Base-by-base conservation (phyloP, 108 stramenopile genomes). In the Heterococcus sp. region DNA sequence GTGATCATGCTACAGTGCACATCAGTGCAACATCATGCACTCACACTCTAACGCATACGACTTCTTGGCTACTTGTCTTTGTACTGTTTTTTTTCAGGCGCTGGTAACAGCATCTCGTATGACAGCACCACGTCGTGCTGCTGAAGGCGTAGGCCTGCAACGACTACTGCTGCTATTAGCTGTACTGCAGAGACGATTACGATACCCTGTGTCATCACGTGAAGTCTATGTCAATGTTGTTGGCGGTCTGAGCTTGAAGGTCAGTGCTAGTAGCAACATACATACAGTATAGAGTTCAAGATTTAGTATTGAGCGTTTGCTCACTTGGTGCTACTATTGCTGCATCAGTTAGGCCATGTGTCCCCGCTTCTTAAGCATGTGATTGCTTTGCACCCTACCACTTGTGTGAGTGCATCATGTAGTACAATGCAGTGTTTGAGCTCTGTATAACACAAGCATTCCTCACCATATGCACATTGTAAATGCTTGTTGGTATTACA, bases 161-260 rank as follows among this genome's bases (percentile, higher is more conserved):
- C 90, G 96, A 31, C 75, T 97, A 32, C 84, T 88, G 32, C 83
- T 97, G 29, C 87, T 96, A 37, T 83, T 95, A 63, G 95, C 94
- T 3, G 94, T 97, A 1, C 84, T 97, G 31, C 93, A 93, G 76
- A 95, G 95, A 82, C 91, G 93, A 32, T 92, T 90, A 74, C 91
- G 93, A 2, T 87, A 94, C 8, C 87, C 82, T 38, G 89, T 92
- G 69, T 40, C 65, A 21, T 71, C 69, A 29, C 68, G 76, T 14
- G 76, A 78, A 64, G 94, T 97, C 0, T 95, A 93, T 78, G 79
- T 97, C 34, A 95, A 96, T 82, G 94, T 95, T 26, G 94, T 93
- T 5, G 93, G 95, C 40, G 88, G 93, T 3, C 75, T 93, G 80
- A 81, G 87, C 39, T 88, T 93, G 11, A 8, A 58, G 81, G 84